Base-by-base conservation (phyloP, 2,329 filamentous ascomycete genomes). In the Trichoderma pleuroti region DNA sequence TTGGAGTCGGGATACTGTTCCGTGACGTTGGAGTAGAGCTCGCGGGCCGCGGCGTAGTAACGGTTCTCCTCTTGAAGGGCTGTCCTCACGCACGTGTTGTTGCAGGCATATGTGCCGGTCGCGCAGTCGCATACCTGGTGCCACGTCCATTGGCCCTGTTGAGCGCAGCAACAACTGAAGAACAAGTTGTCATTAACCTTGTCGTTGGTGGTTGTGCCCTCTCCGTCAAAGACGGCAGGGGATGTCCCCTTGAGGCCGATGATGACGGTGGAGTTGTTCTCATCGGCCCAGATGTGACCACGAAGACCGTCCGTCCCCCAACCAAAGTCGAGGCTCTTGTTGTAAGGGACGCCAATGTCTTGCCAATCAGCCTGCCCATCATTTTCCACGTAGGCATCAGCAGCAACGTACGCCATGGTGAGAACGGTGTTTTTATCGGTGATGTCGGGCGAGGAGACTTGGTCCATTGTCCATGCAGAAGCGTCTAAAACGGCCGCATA, bases 141-240 rank as follows among this genome's bases (percentile, higher is more conserved):
- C 91, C 94, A 98, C 18, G 94, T 89, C 82, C 91, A 94, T 74
- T 94, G 93, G 0, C 94, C 94, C 76, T 97, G 94, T 81, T 98
- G 94, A 5, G 90, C 96, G 81, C 96, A 99, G 81, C 96, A 99
- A 82, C 96, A 99, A 78, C 94, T 97, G 83, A 98, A 98, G 81
- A 97, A 97, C 11, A 99, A 86, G 78, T 99, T 99, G 81, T 99
- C 96, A 79, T 98, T 99, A 77, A 94, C 85, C 83, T 99, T 99
- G 83, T 99, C 96, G 75, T 97, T 97, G 30, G 94, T 97, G 0
- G 95, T 98, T 1, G 96, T 98, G 65, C 94, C 95, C 46, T 95
- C 92, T n/a, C 96, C 96, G 79, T 98, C 95, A 78, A 98, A 98
- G 4, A 98, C 90, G 14, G 96, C 95, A 2, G 91, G 89, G 1